Conservation (phyloP, 1,139 yeast species). For the Magnusiomyces fungicola region DNA sequence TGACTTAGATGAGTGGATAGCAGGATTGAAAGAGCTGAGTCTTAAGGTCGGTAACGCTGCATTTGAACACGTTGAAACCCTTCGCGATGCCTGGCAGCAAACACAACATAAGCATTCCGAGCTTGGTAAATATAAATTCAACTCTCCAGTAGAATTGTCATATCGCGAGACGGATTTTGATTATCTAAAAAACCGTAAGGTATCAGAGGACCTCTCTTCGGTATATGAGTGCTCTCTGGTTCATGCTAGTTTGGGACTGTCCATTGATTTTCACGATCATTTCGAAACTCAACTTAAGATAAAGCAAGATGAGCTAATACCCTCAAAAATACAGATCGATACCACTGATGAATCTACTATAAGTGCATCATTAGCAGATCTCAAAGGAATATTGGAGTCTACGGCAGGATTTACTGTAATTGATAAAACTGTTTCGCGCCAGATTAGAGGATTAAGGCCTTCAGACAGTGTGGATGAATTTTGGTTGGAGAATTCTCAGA, state of each 20-base stretch:
- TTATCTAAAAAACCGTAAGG: constrained; percentile 35
- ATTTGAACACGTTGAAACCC: constrained; percentile 46
- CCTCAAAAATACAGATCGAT: constrained; percentile 29
- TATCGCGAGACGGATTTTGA: constrained; percentile 50
- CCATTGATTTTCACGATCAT: constrained; percentile 50
- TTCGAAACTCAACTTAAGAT: constrained; percentile 68
- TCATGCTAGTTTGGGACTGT: constrained; percentile 63
- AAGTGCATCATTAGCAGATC: constrained; percentile 18
- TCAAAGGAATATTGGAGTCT: constrained; percentile 40
- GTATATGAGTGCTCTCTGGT: constrained; percentile 80
- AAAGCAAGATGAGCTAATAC: constrained; percentile 68
- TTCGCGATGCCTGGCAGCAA: constrained; percentile 53
- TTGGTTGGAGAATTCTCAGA: constrained; percentile 58
- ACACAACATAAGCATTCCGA: constrained; percentile 37
- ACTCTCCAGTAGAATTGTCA: constrained; percentile 78
- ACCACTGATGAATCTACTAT: constrained; percentile 7
- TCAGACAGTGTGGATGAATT: constrained; percentile 54
- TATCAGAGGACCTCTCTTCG: constrained; percentile 55
- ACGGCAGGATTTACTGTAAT: constrained; percentile 71
- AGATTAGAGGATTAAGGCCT: constrained; percentile 39
- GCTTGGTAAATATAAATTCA: constrained; percentile 58
- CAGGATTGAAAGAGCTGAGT: constrained; percentile 11
- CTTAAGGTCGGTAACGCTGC: constrained; percentile 34
- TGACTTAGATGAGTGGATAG: constrained; percentile 56
- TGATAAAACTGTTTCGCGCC: constrained; percentile 59